phyloP scores from a whole-genome alignment of 2,329 filamentous ascomycete genomes.

The Huntiella savannae region DNA sequence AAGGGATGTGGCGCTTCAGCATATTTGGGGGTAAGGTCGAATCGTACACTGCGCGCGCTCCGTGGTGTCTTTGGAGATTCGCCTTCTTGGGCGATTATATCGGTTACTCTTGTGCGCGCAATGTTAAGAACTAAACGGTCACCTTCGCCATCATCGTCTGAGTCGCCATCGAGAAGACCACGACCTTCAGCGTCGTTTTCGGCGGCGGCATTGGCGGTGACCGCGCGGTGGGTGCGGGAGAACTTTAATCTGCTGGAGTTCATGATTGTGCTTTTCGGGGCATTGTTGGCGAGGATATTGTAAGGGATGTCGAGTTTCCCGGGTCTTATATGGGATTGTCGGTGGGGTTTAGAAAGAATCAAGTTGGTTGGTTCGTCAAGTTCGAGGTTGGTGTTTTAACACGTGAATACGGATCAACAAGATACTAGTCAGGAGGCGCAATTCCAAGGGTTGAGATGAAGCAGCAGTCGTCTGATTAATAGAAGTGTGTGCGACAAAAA shows the following conservation, averaged over 20 bases:
- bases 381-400: too few species aligned
- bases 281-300: too few species aligned
- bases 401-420: too few species aligned
- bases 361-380: too few species aligned
- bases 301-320: too few species aligned
- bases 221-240: constrained; percentile 8
- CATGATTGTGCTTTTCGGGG: not conserved
- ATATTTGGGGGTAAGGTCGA: constrained; percentile 37
- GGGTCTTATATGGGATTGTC: too few species aligned
- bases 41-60: constrained; percentile 56
- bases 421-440: too few species aligned
- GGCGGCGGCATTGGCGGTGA: constrained; percentile 3
- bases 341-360: too few species aligned
- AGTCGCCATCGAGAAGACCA: constrained; percentile 14
- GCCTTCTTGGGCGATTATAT: constrained; percentile 5
- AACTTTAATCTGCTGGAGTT: constrained; percentile 11
- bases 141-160: constrained; percentile 11
- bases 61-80: constrained; percentile 28
- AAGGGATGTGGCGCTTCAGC: constrained; percentile 17
- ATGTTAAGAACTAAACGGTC: constrained; percentile 8
- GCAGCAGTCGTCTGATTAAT: too few species aligned
- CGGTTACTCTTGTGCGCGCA: constrained; percentile 7
- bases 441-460: too few species aligned
- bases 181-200: constrained; percentile 14
- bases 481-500: too few species aligned